Percentiles rank a stretch among this genome's conserved stretches.
Evolutionary conservation across 1,284 basidiomycete genomes (phyloP).

Genomic region (Moesziomyces sp.): DNA sequence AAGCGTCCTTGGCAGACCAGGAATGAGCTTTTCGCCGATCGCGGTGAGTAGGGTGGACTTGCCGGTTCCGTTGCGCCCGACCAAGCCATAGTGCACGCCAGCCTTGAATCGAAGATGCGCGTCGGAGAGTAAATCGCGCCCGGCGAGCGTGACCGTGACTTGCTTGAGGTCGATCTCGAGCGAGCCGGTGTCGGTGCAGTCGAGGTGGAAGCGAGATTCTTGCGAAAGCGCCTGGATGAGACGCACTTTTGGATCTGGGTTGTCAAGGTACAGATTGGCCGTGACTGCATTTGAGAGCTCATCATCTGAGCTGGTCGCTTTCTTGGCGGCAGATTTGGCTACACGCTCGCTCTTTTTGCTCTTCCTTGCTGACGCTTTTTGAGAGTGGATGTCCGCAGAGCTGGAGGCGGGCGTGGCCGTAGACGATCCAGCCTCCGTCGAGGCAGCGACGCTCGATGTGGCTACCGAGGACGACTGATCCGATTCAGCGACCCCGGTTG

Average conservation of each 20-base stretch:
- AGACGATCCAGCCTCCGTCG: background rate
- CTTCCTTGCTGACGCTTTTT: constrained; percentile 1
- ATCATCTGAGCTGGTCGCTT: background rate
- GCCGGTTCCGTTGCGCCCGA: constrained; percentile 74
- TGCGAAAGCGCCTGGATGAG: constrained; percentile 66
- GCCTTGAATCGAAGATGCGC: constrained; percentile 73
- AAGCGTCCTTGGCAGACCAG: constrained; percentile 72
- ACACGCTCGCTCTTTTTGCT: constrained; percentile 2
- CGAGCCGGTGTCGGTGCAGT: constrained; percentile 69
- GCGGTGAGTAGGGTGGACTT: constrained; percentile 71
- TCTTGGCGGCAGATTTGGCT: constrained; percentile 7
- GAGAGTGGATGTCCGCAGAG: background rate
- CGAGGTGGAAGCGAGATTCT: constrained; percentile 71
- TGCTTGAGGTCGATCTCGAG: constrained; percentile 71
- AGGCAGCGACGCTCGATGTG: background rate
- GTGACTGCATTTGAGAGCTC: constrained; percentile 14
- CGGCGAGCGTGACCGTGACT: constrained; percentile 71
- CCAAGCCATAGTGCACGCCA: constrained; percentile 72
- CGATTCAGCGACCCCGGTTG: background rate
- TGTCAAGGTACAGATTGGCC: constrained; percentile 17
- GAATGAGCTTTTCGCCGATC: constrained; percentile 71
- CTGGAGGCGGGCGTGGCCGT: background rate
- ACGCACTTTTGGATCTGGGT: constrained; percentile 22
- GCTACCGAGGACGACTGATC: background rate
- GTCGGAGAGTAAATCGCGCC: constrained; percentile 72